Conservation (phyloP, 768 basidiomycete genomes). For the Kwoniella mangroviensis region DNA sequence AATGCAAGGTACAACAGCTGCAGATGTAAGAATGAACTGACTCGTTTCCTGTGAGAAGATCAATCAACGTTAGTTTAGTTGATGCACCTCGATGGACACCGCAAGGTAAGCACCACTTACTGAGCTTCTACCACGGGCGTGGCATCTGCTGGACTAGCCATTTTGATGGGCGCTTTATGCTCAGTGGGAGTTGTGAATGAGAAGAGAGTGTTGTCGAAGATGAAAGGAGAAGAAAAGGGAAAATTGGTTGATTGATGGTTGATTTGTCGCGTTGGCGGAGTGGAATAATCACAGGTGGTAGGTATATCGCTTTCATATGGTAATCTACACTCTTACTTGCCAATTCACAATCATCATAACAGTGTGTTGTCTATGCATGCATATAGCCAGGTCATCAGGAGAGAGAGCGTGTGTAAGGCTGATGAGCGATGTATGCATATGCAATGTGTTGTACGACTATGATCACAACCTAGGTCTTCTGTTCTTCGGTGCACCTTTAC, state of each 20-base stretch:
- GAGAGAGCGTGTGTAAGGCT: not conserved
- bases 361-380: not conserved
- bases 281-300: not conserved
- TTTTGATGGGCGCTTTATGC: constrained; percentile 8
- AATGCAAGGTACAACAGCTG: not conserved
- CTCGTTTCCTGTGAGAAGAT: constrained; percentile 38
- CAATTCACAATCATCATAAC: too few relatives aligned
- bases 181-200: not conserved
- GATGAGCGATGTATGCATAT: constrained; percentile 22
- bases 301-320: too few relatives aligned
- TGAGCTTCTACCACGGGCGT: constrained; percentile 51
- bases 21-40: constrained; percentile 19
- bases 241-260: constrained; percentile 4
- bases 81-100: not conserved
- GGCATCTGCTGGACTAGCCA: constrained; percentile 49
- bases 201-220: not conserved
- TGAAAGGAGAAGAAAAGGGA: constrained; percentile 12
- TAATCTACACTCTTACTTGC: too few relatives aligned
- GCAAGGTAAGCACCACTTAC: constrained; percentile 30
- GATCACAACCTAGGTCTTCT: constrained; percentile 16
- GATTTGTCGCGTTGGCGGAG: constrained; percentile 16
- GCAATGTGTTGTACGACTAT: not conserved
- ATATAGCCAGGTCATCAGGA: not conserved
- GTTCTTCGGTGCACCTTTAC: constrained; percentile 20
- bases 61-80: not conserved